Conservation (phyloP, 257 asterid genomes). For the Petunia axillaris region DNA sequence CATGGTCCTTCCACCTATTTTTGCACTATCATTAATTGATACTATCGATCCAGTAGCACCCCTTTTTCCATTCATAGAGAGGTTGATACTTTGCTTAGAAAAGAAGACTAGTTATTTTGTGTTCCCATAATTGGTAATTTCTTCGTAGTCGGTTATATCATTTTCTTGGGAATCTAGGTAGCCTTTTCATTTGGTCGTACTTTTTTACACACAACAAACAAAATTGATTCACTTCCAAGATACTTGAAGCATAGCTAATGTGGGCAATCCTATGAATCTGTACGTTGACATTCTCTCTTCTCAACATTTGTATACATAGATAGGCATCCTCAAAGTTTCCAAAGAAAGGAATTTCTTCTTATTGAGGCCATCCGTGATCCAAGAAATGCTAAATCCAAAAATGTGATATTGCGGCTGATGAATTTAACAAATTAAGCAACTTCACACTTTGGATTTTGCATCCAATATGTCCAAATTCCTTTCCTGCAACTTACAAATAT, state of each 20-base stretch:
- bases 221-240: conserved; percentile 25
- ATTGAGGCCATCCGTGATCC: conserved; percentile 47
- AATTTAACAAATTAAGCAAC: conserved; percentile 44
- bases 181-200: conserved; percentile 3
- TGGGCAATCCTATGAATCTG: background rate
- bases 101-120: too few species aligned
- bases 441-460: conserved; percentile 18
- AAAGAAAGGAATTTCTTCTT: conserved; percentile 67
- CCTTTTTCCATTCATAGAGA: too few species aligned
- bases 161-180: background rate
- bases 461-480: conserved; percentile 48
- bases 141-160: conserved; percentile 12
- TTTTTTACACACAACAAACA: background rate
- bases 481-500: conserved; percentile 9
- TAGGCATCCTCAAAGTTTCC: background rate
- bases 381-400: conserved; percentile 75
- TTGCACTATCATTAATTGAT: too few species aligned
- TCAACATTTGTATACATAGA: background rate
- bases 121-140: too few species aligned
- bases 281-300: background rate
- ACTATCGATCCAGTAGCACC: too few species aligned
- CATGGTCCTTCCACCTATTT: too few species aligned
- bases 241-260: background rate
- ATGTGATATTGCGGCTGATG: conserved; percentile 53
- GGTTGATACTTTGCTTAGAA: too few species aligned